phyloP scores from a whole-genome alignment of 2,329 filamentous ascomycete species.

The Stachybotrys echinatus region DNA sequence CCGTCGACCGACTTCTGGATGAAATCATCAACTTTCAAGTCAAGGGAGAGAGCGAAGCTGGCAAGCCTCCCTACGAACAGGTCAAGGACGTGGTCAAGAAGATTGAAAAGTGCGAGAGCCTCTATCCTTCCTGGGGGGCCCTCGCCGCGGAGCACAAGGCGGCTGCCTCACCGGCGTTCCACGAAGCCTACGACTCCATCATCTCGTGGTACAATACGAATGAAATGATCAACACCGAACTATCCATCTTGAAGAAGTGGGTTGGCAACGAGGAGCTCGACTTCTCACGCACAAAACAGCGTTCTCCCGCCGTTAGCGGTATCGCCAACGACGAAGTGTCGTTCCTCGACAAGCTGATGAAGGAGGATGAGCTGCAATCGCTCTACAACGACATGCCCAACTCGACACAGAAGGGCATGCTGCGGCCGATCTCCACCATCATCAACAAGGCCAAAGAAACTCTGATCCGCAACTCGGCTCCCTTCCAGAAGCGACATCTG shows the following conservation, averaged over 20 bases:
- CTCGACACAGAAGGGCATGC: slow-evolving; percentile 62
- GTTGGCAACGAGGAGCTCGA: slow-evolving; percentile 94
- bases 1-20: slow-evolving; percentile 71
- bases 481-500: slow-evolving; percentile 83
- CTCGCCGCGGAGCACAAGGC: slow-evolving; percentile 71
- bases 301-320: slow-evolving; percentile 59
- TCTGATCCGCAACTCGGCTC: slow-evolving; percentile 77
- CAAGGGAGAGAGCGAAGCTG: slow-evolving; percentile 85
- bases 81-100: slow-evolving; percentile 84
- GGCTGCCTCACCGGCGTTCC: slow-evolving; percentile 71
- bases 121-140: slow-evolving; percentile 76
- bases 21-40: slow-evolving; percentile 91
- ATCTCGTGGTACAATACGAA: slow-evolving; percentile 97
- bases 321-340: slow-evolving; percentile 81
- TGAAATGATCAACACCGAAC: slow-evolving; percentile 89
- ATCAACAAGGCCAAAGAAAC: slow-evolving; percentile 93
- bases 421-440: slow-evolving; percentile 75
- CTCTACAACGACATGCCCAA: slow-evolving; percentile 67
- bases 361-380: slow-evolving; percentile 90
- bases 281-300: slow-evolving; percentile 70
- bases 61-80: slow-evolving; percentile 82
- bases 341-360: slow-evolving; percentile 90
- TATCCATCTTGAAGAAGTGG: slow-evolving; percentile 89
- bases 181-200: slow-evolving; percentile 80
- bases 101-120: slow-evolving; percentile 80